Evolutionary conservation across 2,329 filamentous ascomycete species (phyloP).

Genomic region (Paecilomyces sp.): DNA sequence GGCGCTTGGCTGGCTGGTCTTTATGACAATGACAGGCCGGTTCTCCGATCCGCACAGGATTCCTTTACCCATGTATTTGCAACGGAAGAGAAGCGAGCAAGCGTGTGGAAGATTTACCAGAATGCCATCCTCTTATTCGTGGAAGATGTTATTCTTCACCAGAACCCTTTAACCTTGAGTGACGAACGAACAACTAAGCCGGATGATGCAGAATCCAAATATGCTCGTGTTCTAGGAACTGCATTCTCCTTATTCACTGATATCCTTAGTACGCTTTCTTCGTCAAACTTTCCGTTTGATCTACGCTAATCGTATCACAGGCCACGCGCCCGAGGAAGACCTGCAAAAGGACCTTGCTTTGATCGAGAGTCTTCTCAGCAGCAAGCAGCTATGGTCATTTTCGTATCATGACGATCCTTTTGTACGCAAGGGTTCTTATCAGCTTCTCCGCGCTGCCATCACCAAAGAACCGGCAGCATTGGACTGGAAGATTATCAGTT

Average conservation of each 20-base stretch:
- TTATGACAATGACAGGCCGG: constrained; percentile 75
- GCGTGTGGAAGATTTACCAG: constrained; percentile 78
- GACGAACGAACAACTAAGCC: constrained; percentile 77
- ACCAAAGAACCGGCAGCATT: constrained; percentile 38
- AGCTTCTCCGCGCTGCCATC: constrained; percentile 46
- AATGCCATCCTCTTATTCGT: constrained; percentile 75
- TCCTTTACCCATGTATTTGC: constrained; percentile 69
- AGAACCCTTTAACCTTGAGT: constrained; percentile 75
- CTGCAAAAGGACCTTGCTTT: constrained; percentile 52
- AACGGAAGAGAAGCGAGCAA: constrained; percentile 68
- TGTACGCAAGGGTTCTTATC: constrained; percentile 53
- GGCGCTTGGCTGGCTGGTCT: constrained; percentile 87
- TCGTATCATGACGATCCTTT: constrained; percentile 49
- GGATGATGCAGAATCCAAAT: constrained; percentile 82
- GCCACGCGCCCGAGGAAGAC: constrained; percentile 38
- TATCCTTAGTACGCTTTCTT: constrained; percentile 38
- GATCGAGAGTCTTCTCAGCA: constrained; percentile 61
- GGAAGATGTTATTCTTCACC: constrained; percentile 65
- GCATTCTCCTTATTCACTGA: constrained; percentile 49
- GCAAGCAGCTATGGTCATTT: constrained; percentile 56
- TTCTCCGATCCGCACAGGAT: constrained; percentile 68
- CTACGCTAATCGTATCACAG: constrained; percentile 16
- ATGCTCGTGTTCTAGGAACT: constrained; percentile 66
- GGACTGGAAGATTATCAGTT: constrained; percentile 61
- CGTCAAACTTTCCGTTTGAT: neutral